Evolutionary conservation across 805 yeast species (phyloP).

Genomic region (Sporopachydermia lactativora): DNA sequence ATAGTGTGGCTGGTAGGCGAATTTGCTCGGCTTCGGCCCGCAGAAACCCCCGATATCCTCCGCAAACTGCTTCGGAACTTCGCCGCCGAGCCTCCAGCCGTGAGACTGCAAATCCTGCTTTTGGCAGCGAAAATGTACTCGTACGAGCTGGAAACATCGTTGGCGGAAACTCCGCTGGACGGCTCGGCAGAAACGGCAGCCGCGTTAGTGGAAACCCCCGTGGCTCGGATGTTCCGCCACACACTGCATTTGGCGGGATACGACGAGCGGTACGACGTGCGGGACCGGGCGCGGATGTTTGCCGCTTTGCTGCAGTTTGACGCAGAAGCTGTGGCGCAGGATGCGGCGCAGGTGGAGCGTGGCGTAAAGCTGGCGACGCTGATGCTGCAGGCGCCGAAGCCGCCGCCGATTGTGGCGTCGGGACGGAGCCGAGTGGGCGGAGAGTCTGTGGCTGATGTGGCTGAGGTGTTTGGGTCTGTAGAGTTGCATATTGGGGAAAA

Average conservation of each 20-base stretch:
- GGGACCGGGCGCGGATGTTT: constrained; percentile 76
- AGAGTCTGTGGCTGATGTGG: background rate
- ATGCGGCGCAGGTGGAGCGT: background rate
- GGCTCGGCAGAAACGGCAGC: constrained; percentile 9
- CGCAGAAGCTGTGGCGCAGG: constrained; percentile 30
- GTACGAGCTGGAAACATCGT: constrained; percentile 30
- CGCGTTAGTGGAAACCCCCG: constrained; percentile 21
- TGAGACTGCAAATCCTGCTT: constrained; percentile 57
- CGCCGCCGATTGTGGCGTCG: constrained; percentile 29
- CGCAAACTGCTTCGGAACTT: constrained; percentile 42
- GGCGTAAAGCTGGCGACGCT: constrained; percentile 41
- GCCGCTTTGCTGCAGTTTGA: constrained; percentile 41
- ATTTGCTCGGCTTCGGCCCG: constrained; percentile 30
- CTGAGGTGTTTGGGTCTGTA: background rate
- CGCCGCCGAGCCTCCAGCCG: constrained; percentile 36
- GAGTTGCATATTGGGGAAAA: background rate
- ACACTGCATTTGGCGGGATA: constrained; percentile 52
- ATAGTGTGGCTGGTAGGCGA: constrained; percentile 90
- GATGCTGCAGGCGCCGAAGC: constrained; percentile 66
- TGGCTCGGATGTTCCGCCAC: constrained; percentile 42
- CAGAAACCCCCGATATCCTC: constrained; percentile 63
- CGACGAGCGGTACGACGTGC: constrained; percentile 60
- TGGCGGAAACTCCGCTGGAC: constrained; percentile 10
- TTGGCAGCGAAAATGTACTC: constrained; percentile 63
- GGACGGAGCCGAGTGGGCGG: constrained; percentile 8